A percentile compares a stretch with the other conserved stretches of the same genome.
Conservation (phyloP, 2,329 filamentous ascomycete genomes). For the Fusarium sp. region DNA sequence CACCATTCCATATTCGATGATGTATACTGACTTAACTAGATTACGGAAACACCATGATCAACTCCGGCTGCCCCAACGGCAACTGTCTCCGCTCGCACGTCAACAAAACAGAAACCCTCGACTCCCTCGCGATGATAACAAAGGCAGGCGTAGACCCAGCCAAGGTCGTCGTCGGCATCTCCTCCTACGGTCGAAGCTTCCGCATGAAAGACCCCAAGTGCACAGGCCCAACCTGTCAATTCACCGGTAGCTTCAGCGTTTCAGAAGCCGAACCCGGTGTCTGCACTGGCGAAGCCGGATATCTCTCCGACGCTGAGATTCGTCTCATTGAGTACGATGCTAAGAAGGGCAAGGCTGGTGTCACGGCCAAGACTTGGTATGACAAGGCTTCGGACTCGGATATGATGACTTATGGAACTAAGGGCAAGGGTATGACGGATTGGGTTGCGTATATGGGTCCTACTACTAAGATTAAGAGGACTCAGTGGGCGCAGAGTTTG, state of each 20-base stretch:
- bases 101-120: conserved; percentile 54
- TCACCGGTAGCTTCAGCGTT: conserved; percentile 40
- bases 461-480: conserved; percentile 40
- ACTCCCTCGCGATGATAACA: conserved; percentile 53
- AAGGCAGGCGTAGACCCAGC: conserved; percentile 50
- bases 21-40: conserved; percentile 30
- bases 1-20: no score
- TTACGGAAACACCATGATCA: conserved; percentile 43
- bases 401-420: conserved; percentile 38
- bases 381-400: conserved; percentile 42
- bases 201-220: conserved; percentile 43
- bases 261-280: conserved; percentile 42
- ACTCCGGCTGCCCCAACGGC: conserved; percentile 43
- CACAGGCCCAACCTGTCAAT: conserved; percentile 40
- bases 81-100: conserved; percentile 53
- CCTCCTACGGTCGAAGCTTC: conserved; percentile 48
- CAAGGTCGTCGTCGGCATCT: conserved; percentile 48
- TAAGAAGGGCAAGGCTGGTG: conserved; percentile 27
- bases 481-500: conserved; percentile 31
- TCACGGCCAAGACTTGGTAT: conserved; percentile 34
- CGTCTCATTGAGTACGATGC: conserved; percentile 42
- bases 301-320: conserved; percentile 48
- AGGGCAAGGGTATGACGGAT: conserved; percentile 40
- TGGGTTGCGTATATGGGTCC: conserved; percentile 49
- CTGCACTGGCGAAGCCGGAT: conserved; percentile 43